Evolutionary conservation across 1,139 yeast genomes (phyloP).

Genomic region (Yamadazyma conglobata): DNA sequence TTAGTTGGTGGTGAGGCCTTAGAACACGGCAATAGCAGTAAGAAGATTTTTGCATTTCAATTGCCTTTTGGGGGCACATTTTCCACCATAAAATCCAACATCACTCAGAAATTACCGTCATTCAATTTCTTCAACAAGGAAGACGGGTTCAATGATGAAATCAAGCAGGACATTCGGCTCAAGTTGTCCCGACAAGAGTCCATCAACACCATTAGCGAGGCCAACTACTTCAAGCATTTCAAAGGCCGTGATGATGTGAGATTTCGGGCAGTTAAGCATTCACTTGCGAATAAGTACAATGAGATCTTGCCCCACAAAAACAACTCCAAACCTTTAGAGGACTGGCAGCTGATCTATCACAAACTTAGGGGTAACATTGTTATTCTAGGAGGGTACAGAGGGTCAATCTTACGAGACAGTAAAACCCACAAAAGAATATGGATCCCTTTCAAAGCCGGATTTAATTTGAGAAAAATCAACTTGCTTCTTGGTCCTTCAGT

Average conservation of each 20-base stretch:
- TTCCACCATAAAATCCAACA: slow-evolving; percentile 22
- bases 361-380: slow-evolving; percentile 73
- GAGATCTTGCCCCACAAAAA: slow-evolving; percentile 33
- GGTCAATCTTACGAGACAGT: slow-evolving; percentile 70
- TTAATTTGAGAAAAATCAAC: slow-evolving; percentile 67
- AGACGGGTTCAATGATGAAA: slow-evolving; percentile 17
- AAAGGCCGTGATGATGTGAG: slow-evolving; percentile 66
- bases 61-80: slow-evolving; percentile 36
- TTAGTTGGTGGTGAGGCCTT: slow-evolving; percentile 38
- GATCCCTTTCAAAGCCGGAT: slow-evolving; percentile 87
- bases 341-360: slow-evolving; percentile 31
- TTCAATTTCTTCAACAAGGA: slow-evolving; percentile 15
- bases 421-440: slow-evolving; percentile 67
- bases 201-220: slow-evolving; percentile 63
- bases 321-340: slow-evolving; percentile 19
- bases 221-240: slow-evolving; percentile 49
- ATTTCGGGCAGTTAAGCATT: slow-evolving; percentile 62
- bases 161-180: slow-evolving; percentile 34
- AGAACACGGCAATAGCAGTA: slow-evolving; percentile 12
- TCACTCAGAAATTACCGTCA: slow-evolving; percentile 20
- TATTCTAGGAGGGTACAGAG: slow-evolving; percentile 84
- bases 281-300: slow-evolving; percentile 51
- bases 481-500: slow-evolving; percentile 68
- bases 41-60: slow-evolving; percentile 41
- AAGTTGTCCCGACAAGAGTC: slow-evolving; percentile 56